phyloP scores from a whole-genome alignment of 73 alveolate genomes.

The Urostyla sp. region DNA sequence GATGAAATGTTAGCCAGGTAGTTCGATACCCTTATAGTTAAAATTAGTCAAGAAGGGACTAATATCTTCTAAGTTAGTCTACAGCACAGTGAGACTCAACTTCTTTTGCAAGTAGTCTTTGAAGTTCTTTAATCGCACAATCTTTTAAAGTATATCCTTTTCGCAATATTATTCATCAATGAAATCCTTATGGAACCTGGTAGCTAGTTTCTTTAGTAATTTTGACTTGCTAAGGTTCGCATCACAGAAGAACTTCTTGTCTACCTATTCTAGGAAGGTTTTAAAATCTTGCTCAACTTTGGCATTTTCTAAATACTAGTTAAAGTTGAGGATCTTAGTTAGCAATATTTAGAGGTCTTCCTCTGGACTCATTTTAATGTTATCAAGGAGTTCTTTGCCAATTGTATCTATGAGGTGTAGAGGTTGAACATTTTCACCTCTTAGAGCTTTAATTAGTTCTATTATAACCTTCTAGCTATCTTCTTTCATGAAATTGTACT shows the following conservation, averaged over 20 bases:
- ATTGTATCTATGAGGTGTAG: constrained; percentile 20
- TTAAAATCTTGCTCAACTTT: constrained; percentile 21
- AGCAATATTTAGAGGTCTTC: constrained; percentile 47
- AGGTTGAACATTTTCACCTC: background rate
- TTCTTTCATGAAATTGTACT: constrained; percentile 7
- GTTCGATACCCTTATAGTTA: constrained; percentile 58
- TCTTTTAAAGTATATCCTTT: background rate
- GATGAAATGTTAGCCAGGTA: constrained; percentile 46
- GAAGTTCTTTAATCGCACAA: constrained; percentile 48
- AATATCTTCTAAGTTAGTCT: constrained; percentile 35
- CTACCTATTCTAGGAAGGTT: background rate
- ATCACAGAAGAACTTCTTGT: constrained; percentile 20
- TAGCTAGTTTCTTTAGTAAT: background rate
- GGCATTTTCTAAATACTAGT: constrained; percentile 15
- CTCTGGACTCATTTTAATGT: constrained; percentile 21
- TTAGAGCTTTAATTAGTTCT: background rate
- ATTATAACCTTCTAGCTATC: background rate
- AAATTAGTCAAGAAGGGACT: constrained; percentile 54
- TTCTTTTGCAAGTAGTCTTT: constrained; percentile 57
- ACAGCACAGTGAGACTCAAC: constrained; percentile 21
- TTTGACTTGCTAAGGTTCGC: background rate
- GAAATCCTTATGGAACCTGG: constrained; percentile 30
- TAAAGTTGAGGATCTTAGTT: constrained; percentile 29
- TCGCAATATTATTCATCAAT: constrained; percentile 15
- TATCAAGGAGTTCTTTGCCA: constrained; percentile 16